These are phyloP conservation scores for Paramecium biaurelia DNA, from an alignment of 73 alveolate genomes.

Conservation along the genomic window DNA sequence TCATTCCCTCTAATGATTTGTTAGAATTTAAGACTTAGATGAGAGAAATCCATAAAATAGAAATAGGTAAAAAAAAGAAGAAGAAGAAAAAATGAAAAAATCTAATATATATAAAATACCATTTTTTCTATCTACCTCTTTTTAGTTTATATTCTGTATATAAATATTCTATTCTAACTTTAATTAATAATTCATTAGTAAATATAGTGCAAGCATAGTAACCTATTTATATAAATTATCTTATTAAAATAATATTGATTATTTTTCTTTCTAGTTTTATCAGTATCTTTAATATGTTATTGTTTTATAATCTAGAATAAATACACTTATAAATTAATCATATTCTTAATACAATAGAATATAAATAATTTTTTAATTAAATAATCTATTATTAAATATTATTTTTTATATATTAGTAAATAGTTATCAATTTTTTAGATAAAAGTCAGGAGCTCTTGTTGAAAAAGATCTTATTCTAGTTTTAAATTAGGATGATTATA, in stretches of 20 bases:
- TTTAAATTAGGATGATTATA: background rate
- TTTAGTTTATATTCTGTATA: too few species aligned
- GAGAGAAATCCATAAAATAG: conserved; percentile 65
- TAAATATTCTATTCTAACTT: too few species aligned
- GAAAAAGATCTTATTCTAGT: conserved; percentile 6
- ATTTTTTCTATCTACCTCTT: background rate
- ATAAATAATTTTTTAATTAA: too few species aligned
- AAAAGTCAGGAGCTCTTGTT: background rate
- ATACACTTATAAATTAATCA: too few species aligned
- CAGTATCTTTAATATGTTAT: background rate
- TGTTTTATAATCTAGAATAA: background rate
- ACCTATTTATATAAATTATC: too few species aligned
- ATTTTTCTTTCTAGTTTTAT: too few species aligned
- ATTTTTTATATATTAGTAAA: background rate
- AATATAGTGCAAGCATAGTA: too few species aligned
- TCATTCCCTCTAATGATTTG: conserved; percentile 37
- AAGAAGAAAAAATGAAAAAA: conserved; percentile 41
- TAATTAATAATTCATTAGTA: too few species aligned
- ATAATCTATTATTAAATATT: too few species aligned
- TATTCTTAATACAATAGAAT: too few species aligned
- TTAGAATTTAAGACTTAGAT: conserved; percentile 62
- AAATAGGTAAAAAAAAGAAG: conserved; percentile 52
- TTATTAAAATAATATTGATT: too few species aligned
- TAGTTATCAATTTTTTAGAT: background rate
- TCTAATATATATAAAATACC: background rate